Base-by-base conservation (phyloP, 139 green algal species). In the Chara braunii region DNA sequence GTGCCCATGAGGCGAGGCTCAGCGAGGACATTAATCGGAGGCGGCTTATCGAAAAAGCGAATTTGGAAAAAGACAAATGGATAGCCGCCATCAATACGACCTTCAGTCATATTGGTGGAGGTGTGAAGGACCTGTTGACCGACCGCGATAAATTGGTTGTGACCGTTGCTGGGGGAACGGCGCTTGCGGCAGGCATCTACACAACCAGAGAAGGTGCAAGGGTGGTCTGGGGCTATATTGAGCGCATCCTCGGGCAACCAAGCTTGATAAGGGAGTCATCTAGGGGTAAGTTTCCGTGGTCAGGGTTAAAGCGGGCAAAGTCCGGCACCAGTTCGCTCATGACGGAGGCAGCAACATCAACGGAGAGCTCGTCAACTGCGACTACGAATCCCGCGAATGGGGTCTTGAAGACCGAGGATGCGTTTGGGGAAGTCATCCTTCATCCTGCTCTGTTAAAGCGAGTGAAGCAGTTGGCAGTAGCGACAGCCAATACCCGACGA, bases 11-110 rank as follows among this genome's bases (percentile, higher is more conserved):
- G 79, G 77, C 81, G 14, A 77, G 91, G 1, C 80, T 87, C 64
- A 97, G 96, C 72, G 92, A 96, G 75, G 94, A 99, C 75, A 82
- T 99, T 36, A 94, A 95, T 83, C 68, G 89, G 5, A 68, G 72
- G 34, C 43, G 74, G 43, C 43, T 83, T 57, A 33, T 83, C 34
- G 59, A 56, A 36, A 37, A 33, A 42, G 31, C 59, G 12, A 50
- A 88, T 18, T 83, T 86, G 65, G 86, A 93, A 44, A 80, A 74
- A 2, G 82, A 88, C 67, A 85, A 86, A 37, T 43, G 79, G 37
- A 53, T 96, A 6, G 86, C 90, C 74, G 80, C 82, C 32, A 94
- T 97, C 78, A 92, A 96, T 45, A 83, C 86, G 0, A 84, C 86
- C 0, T 94, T 97, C 71, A 34, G 28, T 12, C 61, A 72, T 1